Evolutionary conservation across 768 basidiomycete species (phyloP).

Genomic region (Collybia sp.): DNA sequence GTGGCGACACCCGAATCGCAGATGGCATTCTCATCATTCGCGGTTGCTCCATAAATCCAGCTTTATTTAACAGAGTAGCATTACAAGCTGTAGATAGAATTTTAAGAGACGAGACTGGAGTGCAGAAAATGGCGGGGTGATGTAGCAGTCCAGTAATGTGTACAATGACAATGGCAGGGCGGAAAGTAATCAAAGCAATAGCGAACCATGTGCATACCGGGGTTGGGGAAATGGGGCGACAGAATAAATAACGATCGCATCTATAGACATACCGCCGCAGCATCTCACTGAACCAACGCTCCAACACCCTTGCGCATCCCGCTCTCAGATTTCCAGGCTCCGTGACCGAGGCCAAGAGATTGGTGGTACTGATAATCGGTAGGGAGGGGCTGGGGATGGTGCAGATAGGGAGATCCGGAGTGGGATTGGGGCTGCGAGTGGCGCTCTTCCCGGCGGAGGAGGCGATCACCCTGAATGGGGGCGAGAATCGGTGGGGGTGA

Average conservation of each 20-base stretch:
- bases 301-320: slow-evolving; percentile 38
- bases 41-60: too few relatives aligned
- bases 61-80: too few relatives aligned
- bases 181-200: neutral
- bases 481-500: slow-evolving; percentile 54
- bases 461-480: slow-evolving; percentile 44
- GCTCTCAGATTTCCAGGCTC: slow-evolving; percentile 43
- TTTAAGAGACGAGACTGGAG: too few relatives aligned
- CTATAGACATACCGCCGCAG: neutral
- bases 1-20: too few relatives aligned
- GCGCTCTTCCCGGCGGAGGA: slow-evolving; percentile 25
- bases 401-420: slow-evolving; percentile 31
- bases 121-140: too few relatives aligned
- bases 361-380: slow-evolving; percentile 39
- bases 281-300: slow-evolving; percentile 28
- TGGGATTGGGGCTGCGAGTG: slow-evolving; percentile 23
- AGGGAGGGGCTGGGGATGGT: slow-evolving; percentile 32
- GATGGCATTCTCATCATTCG: too few relatives aligned
- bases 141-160: too few relatives aligned
- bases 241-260: neutral
- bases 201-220: too few relatives aligned
- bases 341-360: slow-evolving; percentile 30
- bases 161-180: neutral
- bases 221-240: neutral
- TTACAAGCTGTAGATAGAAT: too few relatives aligned